Base-by-base conservation (phyloP, 441 rosid genomes). In the Syzygium malaccense region DNA sequence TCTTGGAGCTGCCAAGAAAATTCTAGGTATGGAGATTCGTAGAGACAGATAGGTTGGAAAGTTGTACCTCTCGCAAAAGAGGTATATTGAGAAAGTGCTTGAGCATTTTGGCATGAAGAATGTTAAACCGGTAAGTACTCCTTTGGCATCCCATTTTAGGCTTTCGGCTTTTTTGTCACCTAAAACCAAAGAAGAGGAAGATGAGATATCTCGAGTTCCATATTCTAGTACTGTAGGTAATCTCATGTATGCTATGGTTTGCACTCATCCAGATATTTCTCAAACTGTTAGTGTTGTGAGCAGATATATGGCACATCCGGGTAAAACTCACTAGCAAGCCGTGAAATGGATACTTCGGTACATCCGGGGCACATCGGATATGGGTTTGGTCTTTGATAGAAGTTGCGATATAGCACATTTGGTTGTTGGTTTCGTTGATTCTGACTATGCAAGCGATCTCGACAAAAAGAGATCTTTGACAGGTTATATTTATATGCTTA, bases 301-400 rank as follows among this genome's bases (percentile, higher is more conserved):
- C 13, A 58, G 30, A 0, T 13, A 58, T 26, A 58, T 11, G 64
- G 30, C 14, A 58, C 62, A 57, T 57, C 14, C n/a, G 5, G 5
- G 14, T 57, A 57, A 57, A 57, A n/a, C 62, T 57, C n/a, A 57
- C 15, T 57, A 26, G 64, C 64, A 58, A 26, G 64, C 3, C 15
- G 0, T 58, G n/a, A 12, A 58, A 58, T 58, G n/a, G 13, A 58
- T 58, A 25, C 64, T 58, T 58, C 0, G 1, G 15, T 5, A 58
- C 14, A 58, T 58, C 3, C 0, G 0, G 2, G 3, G 30, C 2
- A 11, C 64, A 5, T 58, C 15, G 2, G 2, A 58, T 58, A 14
- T 6, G 28, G 6, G 64, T 58, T 58, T 58, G 30, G 64, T 58
- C n/a, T 58, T 13, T 58, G 7, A 5, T 0, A 10, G 15, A 26